Evolutionary conservation across 805 yeast species (phyloP), one percentile per base, ranked within the genome.

Genomic region (Wickerhamomyces sydowiorum): DNA sequence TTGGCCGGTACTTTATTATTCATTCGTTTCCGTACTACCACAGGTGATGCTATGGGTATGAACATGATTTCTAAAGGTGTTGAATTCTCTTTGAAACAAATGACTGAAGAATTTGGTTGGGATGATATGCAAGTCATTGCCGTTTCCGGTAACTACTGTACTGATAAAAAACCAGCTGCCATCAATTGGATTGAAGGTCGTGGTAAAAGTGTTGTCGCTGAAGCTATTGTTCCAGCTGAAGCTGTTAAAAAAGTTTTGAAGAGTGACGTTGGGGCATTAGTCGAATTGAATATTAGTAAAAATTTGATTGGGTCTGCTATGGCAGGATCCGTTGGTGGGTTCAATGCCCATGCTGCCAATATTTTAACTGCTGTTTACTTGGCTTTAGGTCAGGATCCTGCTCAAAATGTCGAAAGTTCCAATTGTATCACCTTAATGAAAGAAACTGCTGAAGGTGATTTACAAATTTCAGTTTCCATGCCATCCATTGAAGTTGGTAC

Each of bases 31-130:
- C 80, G 90, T 62, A 95, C 99, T n/a, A 89, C 96, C 31, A 93
- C 99, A 17, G 99, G 99, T 65, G 99, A 93, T 70, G 99, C 99
- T 17, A 93, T 93, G 99, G 99, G 99, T 50, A 93, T 93, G 99
- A 93, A 93, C 64, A 93, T 93, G 99, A 93, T 93, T 47, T 91
- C 98, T 23, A 93, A 93, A 67, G 99, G 99, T 64, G 96, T 89
- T 36, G 99, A 93, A 61, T 74, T 71, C 61, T 78, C 96, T 1
- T 75, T 93, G 57, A 80, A 81, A 47, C 79, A 75, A 61, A 88
- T 93, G 96, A 78, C 76, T 34, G 86, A 83, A 55, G 90, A 83
- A 54, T 82, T 82, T 61, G 98, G 96, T 3, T 93, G 91, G 80
- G 80, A 78, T 20, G 99, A 93, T 65, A 93, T 93, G 99, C 79